Evolutionary conservation across 306 rosid species (phyloP).

Genomic region (Inga leiocalycina): DNA sequence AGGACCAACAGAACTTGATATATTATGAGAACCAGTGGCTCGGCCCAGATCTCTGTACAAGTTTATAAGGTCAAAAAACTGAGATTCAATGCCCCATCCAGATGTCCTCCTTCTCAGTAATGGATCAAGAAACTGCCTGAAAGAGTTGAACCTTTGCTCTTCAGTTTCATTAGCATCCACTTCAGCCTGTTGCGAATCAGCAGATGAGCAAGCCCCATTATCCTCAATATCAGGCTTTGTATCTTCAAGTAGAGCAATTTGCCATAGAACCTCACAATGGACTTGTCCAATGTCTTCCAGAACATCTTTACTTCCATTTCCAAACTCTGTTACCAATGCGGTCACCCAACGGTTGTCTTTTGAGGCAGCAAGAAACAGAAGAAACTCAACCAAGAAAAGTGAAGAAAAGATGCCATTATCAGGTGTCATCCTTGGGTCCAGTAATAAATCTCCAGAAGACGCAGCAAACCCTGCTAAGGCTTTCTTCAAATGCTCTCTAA

Average conservation of each 20-base stretch:
- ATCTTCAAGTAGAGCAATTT: slow-evolving; percentile 85
- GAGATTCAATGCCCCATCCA: slow-evolving; percentile 95
- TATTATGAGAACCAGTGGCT: slow-evolving; percentile 66
- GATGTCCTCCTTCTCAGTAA: slow-evolving; percentile 84
- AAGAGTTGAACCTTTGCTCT: slow-evolving; percentile 90
- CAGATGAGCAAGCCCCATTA: slow-evolving; percentile 57
- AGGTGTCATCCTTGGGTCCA: slow-evolving; percentile 74
- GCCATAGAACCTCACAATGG: slow-evolving; percentile 92
- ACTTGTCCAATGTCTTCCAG: slow-evolving; percentile 87
- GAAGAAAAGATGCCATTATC: slow-evolving; percentile 73
- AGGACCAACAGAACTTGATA: slow-evolving; percentile 59
- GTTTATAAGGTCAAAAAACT: slow-evolving; percentile 89
- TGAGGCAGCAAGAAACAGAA: slow-evolving; percentile 93
- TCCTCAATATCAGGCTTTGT: slow-evolving; percentile 71
- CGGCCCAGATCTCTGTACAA: slow-evolving; percentile 94
- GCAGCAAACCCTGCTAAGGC: slow-evolving; percentile 67
- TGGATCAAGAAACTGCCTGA: slow-evolving; percentile 96
- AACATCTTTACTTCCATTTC: slow-evolving; percentile 90
- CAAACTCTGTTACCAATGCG: slow-evolving; percentile 88
- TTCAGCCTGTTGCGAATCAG: slow-evolving; percentile 73
- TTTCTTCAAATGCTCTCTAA: slow-evolving; percentile 81
- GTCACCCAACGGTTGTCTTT: slow-evolving; percentile 97
- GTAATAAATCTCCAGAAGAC: slow-evolving; percentile 65
- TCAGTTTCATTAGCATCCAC: slow-evolving; percentile 65
- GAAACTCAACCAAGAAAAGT: slow-evolving; percentile 91